A percentile compares a stretch with the other conserved stretches of the same genome.
Evolutionary conservation across 2,329 filamentous ascomycete species (phyloP).

Genomic region (Didymella segeticola): DNA sequence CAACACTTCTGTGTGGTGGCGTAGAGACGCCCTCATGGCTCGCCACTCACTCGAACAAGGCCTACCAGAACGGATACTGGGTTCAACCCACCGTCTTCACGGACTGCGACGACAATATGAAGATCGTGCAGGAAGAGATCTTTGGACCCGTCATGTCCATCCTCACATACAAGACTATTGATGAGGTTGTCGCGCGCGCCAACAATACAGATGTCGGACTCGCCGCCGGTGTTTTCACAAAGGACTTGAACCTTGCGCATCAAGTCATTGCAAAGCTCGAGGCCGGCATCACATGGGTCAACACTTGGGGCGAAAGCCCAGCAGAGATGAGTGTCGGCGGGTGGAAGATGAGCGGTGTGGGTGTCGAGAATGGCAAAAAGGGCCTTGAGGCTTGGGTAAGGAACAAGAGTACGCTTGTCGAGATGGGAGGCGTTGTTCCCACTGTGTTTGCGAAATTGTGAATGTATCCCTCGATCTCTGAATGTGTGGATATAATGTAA

Average conservation of each 20-base stretch:
- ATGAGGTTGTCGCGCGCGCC: conserved; percentile 74
- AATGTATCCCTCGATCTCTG: background rate
- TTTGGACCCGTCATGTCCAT: conserved; percentile 89
- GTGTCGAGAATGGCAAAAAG: conserved; percentile 82
- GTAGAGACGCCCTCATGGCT: conserved; percentile 62
- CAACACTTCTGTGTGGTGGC: conserved; percentile 77
- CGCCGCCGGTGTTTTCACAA: conserved; percentile 83
- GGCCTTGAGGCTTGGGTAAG: conserved; percentile 82
- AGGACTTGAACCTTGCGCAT: conserved; percentile 76
- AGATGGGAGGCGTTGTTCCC: conserved; percentile 74
- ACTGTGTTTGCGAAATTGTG: conserved; percentile 67
- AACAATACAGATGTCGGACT: conserved; percentile 81
- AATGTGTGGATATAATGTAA: background rate
- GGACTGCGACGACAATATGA: conserved; percentile 83
- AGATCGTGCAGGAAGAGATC: conserved; percentile 81
- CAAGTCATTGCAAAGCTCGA: conserved; percentile 73
- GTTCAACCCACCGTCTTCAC: conserved; percentile 84
- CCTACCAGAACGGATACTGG: conserved; percentile 74
- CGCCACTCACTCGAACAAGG: conserved; percentile 46
- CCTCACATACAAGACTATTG: conserved; percentile 72
- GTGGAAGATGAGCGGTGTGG: conserved; percentile 89
- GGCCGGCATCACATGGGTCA: conserved; percentile 90
- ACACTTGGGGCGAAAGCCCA: conserved; percentile 90
- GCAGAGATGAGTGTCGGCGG: conserved; percentile 93
- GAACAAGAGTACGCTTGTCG: conserved; percentile 88